Evolutionary conservation across 805 yeast genomes (phyloP).

Genomic region (Metschnikowia chrysomelidarum): DNA sequence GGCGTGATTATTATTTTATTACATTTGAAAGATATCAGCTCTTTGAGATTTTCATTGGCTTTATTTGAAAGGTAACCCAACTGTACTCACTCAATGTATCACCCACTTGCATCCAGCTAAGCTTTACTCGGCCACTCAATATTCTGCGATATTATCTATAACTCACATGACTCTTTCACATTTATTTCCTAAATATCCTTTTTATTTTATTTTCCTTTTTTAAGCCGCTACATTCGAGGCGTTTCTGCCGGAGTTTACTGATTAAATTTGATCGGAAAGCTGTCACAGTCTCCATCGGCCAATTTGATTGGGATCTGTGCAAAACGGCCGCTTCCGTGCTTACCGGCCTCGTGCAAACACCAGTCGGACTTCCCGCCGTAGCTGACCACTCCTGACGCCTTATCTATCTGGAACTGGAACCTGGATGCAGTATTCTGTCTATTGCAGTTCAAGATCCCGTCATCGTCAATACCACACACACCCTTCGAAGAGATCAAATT

Average conservation of each 20-base stretch:
- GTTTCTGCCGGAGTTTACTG: not conserved
- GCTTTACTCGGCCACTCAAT: no score
- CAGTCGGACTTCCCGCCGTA: conserved; percentile 64
- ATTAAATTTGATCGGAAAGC: conserved; percentile 13
- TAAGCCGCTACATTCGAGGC: no score
- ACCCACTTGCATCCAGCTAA: no score
- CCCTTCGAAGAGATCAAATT: conserved; percentile 71
- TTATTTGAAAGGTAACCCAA: no score
- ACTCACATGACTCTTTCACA: no score
- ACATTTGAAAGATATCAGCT: no score
- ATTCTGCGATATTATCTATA: no score
- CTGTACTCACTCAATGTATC: no score
- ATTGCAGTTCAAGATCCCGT: conserved; percentile 17
- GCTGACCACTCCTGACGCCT: conserved; percentile 43
- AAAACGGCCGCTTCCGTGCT: conserved; percentile 28
- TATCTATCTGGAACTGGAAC: conserved; percentile 60
- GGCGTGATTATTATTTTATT: no score
- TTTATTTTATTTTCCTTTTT: not conserved
- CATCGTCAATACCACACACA: conserved; percentile 49
- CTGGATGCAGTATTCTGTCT: conserved; percentile 9
- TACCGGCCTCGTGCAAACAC: conserved; percentile 49
- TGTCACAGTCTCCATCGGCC: conserved; percentile 26
- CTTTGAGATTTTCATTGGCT: no score
- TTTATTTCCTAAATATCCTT: no score
- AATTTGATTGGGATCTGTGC: conserved; percentile 50